These are phyloP conservation scores for Boletus rex-veris DNA, from an alignment of 768 basidiomycete genomes.

Conservation along the genomic window DNA sequence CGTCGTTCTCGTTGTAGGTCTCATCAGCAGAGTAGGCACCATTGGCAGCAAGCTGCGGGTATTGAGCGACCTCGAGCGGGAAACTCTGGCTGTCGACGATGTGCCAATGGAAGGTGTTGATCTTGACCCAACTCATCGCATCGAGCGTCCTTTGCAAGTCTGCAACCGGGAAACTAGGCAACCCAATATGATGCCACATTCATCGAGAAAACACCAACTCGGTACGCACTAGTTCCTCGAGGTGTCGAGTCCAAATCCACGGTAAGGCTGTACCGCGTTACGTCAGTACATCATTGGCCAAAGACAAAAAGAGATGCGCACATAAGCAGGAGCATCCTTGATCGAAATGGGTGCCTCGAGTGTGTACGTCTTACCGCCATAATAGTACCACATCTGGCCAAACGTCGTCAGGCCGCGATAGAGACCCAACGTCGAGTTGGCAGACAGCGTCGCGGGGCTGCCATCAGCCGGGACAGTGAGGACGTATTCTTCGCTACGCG, in stretches of 20 bases:
- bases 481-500: conserved; percentile 44
- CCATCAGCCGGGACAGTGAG: conserved; percentile 40
- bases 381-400: conserved; percentile 48
- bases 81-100: conserved; percentile 79
- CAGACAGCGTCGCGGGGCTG: conserved; percentile 34
- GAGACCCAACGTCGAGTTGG: conserved; percentile 48
- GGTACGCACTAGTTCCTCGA: conserved; percentile 39
- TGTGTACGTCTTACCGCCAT: conserved; percentile 34
- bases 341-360: conserved; percentile 41
- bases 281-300: conserved; percentile 2
- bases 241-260: conserved; percentile 46
- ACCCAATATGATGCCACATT: neutral
- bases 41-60: conserved; percentile 53
- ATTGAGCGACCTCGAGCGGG: conserved; percentile 62
- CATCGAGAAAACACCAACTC: neutral
- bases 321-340: conserved; percentile 47
- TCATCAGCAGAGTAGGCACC: conserved; percentile 64
- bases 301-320: conserved; percentile 5
- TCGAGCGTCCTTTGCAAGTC: conserved; percentile 45
- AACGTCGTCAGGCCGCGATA: conserved; percentile 56
- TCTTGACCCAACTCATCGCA: conserved; percentile 54
- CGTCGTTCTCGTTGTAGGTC: conserved; percentile 53
- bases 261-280: conserved; percentile 25
- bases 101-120: conserved; percentile 82
- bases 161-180: conserved; percentile 34